Percentiles rank a stretch among this genome's conserved stretches.
phyloP scores from a whole-genome alignment of 2,329 filamentous ascomycete genomes.

The Magnaporthales sp. region DNA sequence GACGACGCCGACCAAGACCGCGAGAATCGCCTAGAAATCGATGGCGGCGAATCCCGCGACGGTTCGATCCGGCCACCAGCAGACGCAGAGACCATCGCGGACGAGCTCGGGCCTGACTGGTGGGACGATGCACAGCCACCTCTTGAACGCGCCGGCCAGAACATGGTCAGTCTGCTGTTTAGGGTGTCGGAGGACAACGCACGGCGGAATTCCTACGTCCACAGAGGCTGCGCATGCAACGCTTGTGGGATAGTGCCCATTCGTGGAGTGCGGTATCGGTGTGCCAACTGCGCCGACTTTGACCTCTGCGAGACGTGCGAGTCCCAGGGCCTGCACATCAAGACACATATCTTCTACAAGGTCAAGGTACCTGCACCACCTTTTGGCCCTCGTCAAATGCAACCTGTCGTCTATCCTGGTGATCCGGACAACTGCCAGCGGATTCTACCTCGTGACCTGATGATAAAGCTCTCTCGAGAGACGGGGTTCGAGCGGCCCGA shows the following conservation, averaged over 20 bases:
- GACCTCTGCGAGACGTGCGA: conserved; percentile 95
- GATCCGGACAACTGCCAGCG: conserved; percentile 66
- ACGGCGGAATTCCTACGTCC: conserved; percentile 77
- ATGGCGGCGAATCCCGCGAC: not conserved
- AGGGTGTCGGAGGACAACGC: conserved; percentile 92
- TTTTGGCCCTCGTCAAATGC: conserved; percentile 70
- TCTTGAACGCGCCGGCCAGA: conserved; percentile 52
- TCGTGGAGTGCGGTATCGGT: conserved; percentile 84
- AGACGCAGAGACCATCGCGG: conserved; percentile 22
- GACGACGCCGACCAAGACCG: conserved; percentile 22
- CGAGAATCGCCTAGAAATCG: conserved; percentile 24
- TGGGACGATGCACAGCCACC: conserved; percentile 36
- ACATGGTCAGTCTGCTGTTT: conserved; percentile 78
- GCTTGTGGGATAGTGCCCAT: conserved; percentile 83
- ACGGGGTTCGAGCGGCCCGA: conserved; percentile 79
- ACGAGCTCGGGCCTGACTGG: conserved; percentile 33
- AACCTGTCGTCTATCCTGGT: conserved; percentile 81
- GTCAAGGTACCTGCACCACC: conserved; percentile 83
- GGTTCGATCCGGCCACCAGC: conserved; percentile 16
- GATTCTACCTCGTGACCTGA: conserved; percentile 57
- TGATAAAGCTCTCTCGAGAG: conserved; percentile 59
- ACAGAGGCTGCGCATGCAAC: conserved; percentile 88
- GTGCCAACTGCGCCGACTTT: conserved; percentile 91
- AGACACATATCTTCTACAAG: conserved; percentile 96
- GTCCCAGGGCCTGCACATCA: conserved; percentile 65